These are phyloP conservation scores for Litsea cubeba DNA, from an alignment of 164 flowering plant genomes.

Conservation along the genomic window DNA sequence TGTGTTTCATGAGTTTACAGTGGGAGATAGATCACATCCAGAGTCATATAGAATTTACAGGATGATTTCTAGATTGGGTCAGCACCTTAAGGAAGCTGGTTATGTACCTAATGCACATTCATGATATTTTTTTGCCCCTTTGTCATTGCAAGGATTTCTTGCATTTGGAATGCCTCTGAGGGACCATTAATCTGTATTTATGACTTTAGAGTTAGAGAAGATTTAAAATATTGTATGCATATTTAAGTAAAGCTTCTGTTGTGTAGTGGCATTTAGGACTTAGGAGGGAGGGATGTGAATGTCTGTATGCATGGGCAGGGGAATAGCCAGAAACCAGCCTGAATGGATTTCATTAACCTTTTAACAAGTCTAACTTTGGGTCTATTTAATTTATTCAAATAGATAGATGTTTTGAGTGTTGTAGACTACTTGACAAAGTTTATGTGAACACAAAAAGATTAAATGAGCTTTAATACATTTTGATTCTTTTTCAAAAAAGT, in stretches of 20 bases:
- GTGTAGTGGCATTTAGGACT: not conserved
- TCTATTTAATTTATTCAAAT: too few relatives aligned
- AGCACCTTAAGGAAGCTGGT: constrained; percentile 44
- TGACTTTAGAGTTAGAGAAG: not conserved
- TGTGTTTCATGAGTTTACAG: constrained; percentile 49
- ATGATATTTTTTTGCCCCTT: not conserved
- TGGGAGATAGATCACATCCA: constrained; percentile 29
- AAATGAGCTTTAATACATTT: too few relatives aligned
- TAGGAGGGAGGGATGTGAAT: too few relatives aligned
- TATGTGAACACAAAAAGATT: too few relatives aligned
- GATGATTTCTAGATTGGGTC: constrained; percentile 32
- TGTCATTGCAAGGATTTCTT: not conserved
- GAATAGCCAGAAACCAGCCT: too few relatives aligned
- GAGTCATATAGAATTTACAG: constrained; percentile 41
- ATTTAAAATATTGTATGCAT: not conserved
- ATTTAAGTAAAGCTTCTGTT: not conserved
- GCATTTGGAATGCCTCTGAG: not conserved
- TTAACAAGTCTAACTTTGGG: too few relatives aligned
- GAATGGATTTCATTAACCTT: too few relatives aligned
- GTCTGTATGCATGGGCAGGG: too few relatives aligned
- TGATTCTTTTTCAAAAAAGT: too few relatives aligned
- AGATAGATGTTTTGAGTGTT: too few relatives aligned
- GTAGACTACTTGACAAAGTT: too few relatives aligned
- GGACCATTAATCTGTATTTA: not conserved
- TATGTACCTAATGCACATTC: constrained; percentile 22